Evolutionary conservation across 2,329 filamentous ascomycete species (phyloP), one percentile per base, ranked within the genome.

Genomic region (Hypoxylon sp.): DNA sequence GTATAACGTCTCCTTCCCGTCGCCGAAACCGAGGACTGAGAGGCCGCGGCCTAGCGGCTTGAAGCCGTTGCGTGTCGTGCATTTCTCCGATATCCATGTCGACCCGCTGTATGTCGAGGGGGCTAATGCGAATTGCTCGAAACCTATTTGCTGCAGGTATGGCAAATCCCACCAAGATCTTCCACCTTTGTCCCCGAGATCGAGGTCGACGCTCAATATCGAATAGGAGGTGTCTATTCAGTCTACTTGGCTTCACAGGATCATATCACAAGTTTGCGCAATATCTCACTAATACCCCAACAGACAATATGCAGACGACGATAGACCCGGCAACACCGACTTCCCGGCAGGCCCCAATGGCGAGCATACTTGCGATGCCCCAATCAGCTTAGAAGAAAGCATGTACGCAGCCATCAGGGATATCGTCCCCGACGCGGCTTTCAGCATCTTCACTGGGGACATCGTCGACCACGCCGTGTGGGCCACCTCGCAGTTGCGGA

Each of bases 391-490:
- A 0, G 84, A 87, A 68, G 73, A 83, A 52, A 87, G 84, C 76
- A 83, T 88, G 83, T 82, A 86, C 65, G 77, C 80, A 0, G 81
- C 82, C 8, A 86, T 88, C 69, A 78, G 77, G 46, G 67, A 76
- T 6, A 65, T 84, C 12, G 80, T 79, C 0, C 81, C 81, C 1
- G 77, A 85, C 61, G 81, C 83, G 0, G 79, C 80, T 1, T 86
- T 89, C 63, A 78, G 81, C n/a, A 79, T 89, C 51, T 89, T 87
- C 75, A 89, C 86, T 0, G 87, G 87, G 4, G 86, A 89, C 64
- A 80, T 88, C 26, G 78, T 87, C 8, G 83, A 87, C 60, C 84
- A 86, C 60, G 81, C 79, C 1, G 71, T 84, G 50, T 84, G 83
- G 83, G 78, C 80, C 56, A 83, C 82, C 1, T 79, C 77, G 20